These are phyloP conservation scores for Lactarius hengduanensis DNA, from an alignment of 768 basidiomycete genomes.

Conservation along the genomic window DNA sequence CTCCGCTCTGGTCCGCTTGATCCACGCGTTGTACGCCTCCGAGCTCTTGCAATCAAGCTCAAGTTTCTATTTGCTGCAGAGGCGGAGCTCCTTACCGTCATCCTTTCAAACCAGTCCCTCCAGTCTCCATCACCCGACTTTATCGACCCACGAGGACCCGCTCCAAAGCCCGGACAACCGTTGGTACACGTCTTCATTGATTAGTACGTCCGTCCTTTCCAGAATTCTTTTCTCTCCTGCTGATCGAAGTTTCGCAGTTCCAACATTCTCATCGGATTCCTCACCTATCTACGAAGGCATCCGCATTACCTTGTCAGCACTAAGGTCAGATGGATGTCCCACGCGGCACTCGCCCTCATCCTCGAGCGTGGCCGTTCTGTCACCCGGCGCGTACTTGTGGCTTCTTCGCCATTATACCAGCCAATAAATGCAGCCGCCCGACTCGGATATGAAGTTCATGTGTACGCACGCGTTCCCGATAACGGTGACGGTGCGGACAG, in stretches of 20 bases:
- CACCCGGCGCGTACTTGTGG: constrained; percentile 70
- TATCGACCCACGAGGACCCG: constrained; percentile 40
- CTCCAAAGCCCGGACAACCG: constrained; percentile 35
- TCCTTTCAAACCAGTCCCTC: constrained; percentile 34
- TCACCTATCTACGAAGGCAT: constrained; percentile 65
- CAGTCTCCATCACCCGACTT: constrained; percentile 33
- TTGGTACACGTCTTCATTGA: constrained; percentile 51
- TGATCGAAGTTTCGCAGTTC: constrained; percentile 49
- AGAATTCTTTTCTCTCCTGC: constrained; percentile 9
- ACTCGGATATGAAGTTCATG: constrained; percentile 71
- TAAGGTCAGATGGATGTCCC: constrained; percentile 59
- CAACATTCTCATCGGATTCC: constrained; percentile 81
- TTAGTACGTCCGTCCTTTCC: constrained; percentile 44
- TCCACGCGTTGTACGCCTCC: constrained; percentile 49
- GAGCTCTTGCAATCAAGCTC: constrained; percentile 55
- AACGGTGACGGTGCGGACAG: constrained; percentile 62
- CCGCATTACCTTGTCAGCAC: constrained; percentile 40
- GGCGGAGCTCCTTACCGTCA: constrained; percentile 32
- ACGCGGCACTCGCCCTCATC: constrained; percentile 72
- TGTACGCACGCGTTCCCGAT: constrained; percentile 72
- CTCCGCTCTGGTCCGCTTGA: constrained; percentile 45
- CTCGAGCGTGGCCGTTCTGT: constrained; percentile 80
- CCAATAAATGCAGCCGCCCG: constrained; percentile 69
- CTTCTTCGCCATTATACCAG: constrained; percentile 83
- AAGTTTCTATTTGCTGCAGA: constrained; percentile 58